A percentile compares a stretch with the other conserved stretches of the same genome.
Conservation (phyloP, 768 basidiomycete genomes). For the Cystoderma amianthinum region DNA sequence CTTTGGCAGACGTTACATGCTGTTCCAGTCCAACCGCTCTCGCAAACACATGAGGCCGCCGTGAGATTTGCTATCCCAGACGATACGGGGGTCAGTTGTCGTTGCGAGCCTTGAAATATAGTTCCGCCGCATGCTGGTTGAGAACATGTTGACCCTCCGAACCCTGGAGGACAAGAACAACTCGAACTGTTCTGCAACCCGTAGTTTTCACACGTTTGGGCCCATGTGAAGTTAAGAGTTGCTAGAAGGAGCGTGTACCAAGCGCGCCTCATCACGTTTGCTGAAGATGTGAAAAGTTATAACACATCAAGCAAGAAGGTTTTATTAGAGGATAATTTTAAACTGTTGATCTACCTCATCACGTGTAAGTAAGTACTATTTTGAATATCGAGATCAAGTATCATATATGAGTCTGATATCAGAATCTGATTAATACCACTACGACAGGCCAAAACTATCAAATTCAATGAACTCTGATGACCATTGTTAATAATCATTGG, state of each 20-base stretch:
- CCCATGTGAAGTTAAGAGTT: slow-evolving; percentile 12
- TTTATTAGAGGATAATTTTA: too few relatives aligned
- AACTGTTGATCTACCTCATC: too few relatives aligned
- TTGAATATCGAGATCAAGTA: too few relatives aligned
- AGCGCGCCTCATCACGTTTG: neutral
- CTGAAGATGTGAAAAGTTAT: too few relatives aligned
- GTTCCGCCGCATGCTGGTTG: slow-evolving; percentile 74
- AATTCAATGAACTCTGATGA: too few relatives aligned
- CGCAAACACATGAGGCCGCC: slow-evolving; percentile 60
- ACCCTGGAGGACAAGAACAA: slow-evolving; percentile 80
- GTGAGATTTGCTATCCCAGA: slow-evolving; percentile 56
- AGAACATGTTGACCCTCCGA: slow-evolving; percentile 66
- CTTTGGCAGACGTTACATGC: slow-evolving; percentile 78
- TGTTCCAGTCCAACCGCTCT: slow-evolving; percentile 67
- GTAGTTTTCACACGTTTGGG: slow-evolving; percentile 63
- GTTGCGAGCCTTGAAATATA: slow-evolving; percentile 64
- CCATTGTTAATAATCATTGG: too few relatives aligned
- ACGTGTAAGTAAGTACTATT: too few relatives aligned
- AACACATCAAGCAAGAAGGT: too few relatives aligned
- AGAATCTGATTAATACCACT: too few relatives aligned
- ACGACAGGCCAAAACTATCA: too few relatives aligned
- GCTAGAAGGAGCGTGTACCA: slow-evolving; percentile 13
- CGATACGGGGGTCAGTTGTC: slow-evolving; percentile 39
- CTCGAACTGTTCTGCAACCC: slow-evolving; percentile 46
- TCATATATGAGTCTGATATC: too few relatives aligned